phyloP scores from a whole-genome alignment of 2,329 filamentous ascomycete genomes.

The Chaetomium strumarium region DNA sequence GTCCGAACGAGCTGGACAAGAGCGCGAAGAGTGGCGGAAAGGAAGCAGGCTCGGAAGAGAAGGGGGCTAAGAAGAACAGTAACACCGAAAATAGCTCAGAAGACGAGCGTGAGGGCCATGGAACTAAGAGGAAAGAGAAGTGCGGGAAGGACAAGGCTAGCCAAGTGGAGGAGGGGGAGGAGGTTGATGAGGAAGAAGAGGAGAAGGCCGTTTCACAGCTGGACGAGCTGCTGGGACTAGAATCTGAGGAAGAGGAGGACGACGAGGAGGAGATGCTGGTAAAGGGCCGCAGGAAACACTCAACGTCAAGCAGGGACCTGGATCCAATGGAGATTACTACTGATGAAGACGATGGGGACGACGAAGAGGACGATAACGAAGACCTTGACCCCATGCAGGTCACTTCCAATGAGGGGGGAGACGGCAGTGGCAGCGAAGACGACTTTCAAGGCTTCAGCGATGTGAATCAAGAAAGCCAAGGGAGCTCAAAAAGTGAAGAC shows the following conservation, averaged over 20 bases:
- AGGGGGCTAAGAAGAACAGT: conserved; percentile 11
- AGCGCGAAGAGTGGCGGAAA: conserved; percentile 19
- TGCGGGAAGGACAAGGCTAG: conserved; percentile 21
- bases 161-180: conserved; percentile 22
- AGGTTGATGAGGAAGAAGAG: conserved; percentile 15
- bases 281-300: conserved; percentile 27
- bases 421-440: conserved; percentile 17
- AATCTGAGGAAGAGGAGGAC: conserved; percentile 25
- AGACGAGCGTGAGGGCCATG: background rate
- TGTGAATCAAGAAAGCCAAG: conserved; percentile 31
- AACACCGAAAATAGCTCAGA: conserved; percentile 5
- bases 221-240: conserved; percentile 23
- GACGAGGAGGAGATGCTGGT: conserved; percentile 11
- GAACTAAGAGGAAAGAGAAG: conserved; percentile 1
- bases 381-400: conserved; percentile 25
- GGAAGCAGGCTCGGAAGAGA: background rate
- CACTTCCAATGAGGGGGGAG: conserved; percentile 29
- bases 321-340: conserved; percentile 30
- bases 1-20: conserved; percentile 28
- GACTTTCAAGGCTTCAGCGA: conserved; percentile 31
- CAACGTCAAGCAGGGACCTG: conserved; percentile 20
- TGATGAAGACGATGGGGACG: conserved; percentile 18
- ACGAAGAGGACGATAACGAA: conserved; percentile 20
- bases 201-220: conserved; percentile 20
- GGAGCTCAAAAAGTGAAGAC: conserved; percentile 20